These are phyloP conservation scores for Claviceps pazoutovae DNA, from an alignment of 2,329 filamentous ascomycete genomes.

Conservation along the genomic window DNA sequence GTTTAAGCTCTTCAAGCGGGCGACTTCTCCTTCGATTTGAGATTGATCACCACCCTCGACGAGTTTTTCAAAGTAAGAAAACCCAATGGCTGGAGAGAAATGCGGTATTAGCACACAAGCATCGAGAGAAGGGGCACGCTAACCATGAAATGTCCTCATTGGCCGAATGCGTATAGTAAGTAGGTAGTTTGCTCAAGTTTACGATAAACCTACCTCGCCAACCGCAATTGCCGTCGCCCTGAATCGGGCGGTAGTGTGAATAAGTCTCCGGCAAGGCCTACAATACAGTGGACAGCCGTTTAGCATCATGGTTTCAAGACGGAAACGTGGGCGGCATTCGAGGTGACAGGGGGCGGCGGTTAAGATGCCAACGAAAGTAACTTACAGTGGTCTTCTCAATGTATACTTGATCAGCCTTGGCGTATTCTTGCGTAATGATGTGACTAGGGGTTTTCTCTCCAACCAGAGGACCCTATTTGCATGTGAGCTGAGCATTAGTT, in stretches of 20 bases:
- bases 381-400: constrained; percentile 76
- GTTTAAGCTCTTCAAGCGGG: constrained; percentile 57
- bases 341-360: background rate
- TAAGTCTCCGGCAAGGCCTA: constrained; percentile 73
- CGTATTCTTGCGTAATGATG: constrained; percentile 72
- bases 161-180: background rate
- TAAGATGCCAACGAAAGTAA: constrained; percentile 8
- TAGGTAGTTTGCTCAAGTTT: constrained; percentile 4
- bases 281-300: constrained; percentile 6
- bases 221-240: constrained; percentile 90
- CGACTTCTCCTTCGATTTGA: constrained; percentile 55
- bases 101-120: background rate
- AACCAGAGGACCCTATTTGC: constrained; percentile 62
- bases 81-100: constrained; percentile 60
- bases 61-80: constrained; percentile 82
- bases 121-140: background rate
- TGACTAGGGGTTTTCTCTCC: constrained; percentile 64
- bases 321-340: too few relatives aligned
- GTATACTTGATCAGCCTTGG: constrained; percentile 72
- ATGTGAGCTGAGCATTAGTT: background rate
- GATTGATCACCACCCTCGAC: constrained; percentile 50
- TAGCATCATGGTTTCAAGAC: background rate
- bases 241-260: constrained; percentile 73
- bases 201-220: constrained; percentile 67
- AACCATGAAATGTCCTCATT: background rate